These are phyloP conservation scores for Coemansia sp. DNA, from an alignment of 192 early-diverging fungal species.

Conservation along the genomic window DNA sequence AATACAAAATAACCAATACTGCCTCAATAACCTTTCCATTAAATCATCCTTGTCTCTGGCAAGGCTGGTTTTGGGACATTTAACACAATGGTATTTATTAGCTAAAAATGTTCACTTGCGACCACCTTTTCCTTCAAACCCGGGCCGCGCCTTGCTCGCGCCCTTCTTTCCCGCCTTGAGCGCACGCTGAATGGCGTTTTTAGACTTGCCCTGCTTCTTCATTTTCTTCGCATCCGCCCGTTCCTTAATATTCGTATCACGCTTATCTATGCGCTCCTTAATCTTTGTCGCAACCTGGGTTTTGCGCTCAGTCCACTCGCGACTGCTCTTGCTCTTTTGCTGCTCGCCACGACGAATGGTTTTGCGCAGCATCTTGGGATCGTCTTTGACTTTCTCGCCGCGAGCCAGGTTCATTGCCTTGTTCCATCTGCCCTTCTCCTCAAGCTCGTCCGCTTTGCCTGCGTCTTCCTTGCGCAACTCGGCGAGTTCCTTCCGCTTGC, in stretches of 20 bases:
- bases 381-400: constrained; percentile 93
- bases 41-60: too few relatives aligned
- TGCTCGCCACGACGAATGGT: constrained; percentile 83
- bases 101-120: constrained; percentile 14
- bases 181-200: constrained; percentile 59
- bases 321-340: constrained; percentile 79
- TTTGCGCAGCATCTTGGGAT: constrained; percentile 86
- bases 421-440: constrained; percentile 80
- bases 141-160: constrained; percentile 39
- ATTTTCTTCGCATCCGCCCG: constrained; percentile 76
- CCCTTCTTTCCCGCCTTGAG: constrained; percentile 29
- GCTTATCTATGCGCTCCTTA: constrained; percentile 72
- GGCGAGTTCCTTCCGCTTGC: constrained; percentile 74
- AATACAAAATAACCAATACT: too few relatives aligned
- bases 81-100: background rate
- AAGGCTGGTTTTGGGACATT: too few relatives aligned
- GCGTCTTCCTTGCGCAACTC: constrained; percentile 63
- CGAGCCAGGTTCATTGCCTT: constrained; percentile 76
- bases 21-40: too few relatives aligned
- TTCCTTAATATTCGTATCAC: constrained; percentile 82
- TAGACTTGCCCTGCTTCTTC: constrained; percentile 66
- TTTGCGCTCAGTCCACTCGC: constrained; percentile 81
- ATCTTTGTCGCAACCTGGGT: constrained; percentile 62
- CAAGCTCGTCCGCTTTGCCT: constrained; percentile 64
- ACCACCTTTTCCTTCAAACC: constrained; percentile 48